Conservation (phyloP, 208 protist genomes). For the Leishmania braziliensis region DNA sequence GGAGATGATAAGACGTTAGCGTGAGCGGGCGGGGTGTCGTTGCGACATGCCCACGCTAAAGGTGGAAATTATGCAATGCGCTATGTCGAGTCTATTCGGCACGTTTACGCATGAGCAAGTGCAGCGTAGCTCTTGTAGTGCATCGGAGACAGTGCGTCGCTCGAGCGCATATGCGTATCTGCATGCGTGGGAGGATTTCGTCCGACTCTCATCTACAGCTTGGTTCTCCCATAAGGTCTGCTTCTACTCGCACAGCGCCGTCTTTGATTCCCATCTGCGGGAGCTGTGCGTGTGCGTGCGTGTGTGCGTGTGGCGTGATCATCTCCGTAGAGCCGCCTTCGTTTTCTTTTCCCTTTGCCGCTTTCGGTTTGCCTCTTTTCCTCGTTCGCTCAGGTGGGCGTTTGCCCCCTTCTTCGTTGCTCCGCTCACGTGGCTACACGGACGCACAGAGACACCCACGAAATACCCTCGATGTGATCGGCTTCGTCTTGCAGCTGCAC, state of each 20-base stretch:
- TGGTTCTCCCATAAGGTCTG: background rate
- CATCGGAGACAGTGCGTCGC: background rate
- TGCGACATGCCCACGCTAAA: background rate
- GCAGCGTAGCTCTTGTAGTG: background rate
- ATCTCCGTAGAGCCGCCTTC: background rate
- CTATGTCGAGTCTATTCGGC: background rate
- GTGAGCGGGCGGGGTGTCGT: background rate
- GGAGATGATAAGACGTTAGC: conserved; percentile 4
- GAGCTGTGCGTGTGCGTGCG: background rate
- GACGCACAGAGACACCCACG: background rate
- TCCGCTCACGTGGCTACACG: background rate
- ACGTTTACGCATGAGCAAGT: background rate
- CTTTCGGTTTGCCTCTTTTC: background rate
- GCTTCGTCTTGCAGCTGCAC: too few relatives aligned
- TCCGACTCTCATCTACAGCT: background rate
- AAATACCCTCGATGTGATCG: background rate
- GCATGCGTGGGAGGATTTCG: background rate
- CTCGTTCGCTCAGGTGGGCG: too few relatives aligned
- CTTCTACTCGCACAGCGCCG: background rate
- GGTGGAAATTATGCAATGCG: background rate
- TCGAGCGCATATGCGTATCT: background rate
- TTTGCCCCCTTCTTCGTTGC: background rate
- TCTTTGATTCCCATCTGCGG: background rate
- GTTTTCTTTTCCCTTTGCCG: background rate
- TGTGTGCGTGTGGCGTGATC: background rate